Evolutionary conservation across 257 asterid genomes (phyloP), one percentile per base, ranked within the genome.

Genomic region (Nicotiana obtusifolia): DNA sequence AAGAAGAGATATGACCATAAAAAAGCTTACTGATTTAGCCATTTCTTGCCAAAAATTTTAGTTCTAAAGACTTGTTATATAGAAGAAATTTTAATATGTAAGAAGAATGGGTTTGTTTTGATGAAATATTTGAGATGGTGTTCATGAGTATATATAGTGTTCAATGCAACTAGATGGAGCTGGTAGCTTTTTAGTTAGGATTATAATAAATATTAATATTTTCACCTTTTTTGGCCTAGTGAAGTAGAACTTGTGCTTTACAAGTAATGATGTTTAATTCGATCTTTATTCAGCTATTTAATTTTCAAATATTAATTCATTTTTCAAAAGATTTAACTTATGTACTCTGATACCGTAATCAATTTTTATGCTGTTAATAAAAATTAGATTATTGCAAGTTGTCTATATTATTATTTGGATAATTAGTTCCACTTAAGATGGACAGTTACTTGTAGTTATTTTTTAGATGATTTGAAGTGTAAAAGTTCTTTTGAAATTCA

Each of bases 131-230:
- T 73, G 24, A 44, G 84, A 84, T 82, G 28, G 81, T 65, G 5
- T 26, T 17, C 33, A 82, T 52, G 80, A 73, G 85, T 91, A 86
- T 91, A 89, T 91, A 88, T 73, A 47, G 24, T 47, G 41, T 73
- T 5, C 11, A 73, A 14, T 73, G 49, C 60, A 73, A 76, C 33
- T 49, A 52, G 8, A 28, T 88, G 92, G 92, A 92, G 88, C 89
- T 83, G 95, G 92, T 93, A 69, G 82, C 83, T 64, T 82, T 56
- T 84, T 85, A 84, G 92, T 85, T 88, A 76, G 81, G 24, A 80
- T 41, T 41, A 41, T 9, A 41, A 66, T 37, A 75, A 53, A 28
- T 61, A 57, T 60, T 22, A 62, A 19, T 68, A 10, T 73, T 68
- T 41, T 62, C 11, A 24, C 41, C 56, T 60, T 52, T 17, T 30